Evolutionary conservation across 1,139 yeast species (phyloP), one percentile per base, ranked within the genome.

Genomic region (Blastobotrys raffinosifermentans): DNA sequence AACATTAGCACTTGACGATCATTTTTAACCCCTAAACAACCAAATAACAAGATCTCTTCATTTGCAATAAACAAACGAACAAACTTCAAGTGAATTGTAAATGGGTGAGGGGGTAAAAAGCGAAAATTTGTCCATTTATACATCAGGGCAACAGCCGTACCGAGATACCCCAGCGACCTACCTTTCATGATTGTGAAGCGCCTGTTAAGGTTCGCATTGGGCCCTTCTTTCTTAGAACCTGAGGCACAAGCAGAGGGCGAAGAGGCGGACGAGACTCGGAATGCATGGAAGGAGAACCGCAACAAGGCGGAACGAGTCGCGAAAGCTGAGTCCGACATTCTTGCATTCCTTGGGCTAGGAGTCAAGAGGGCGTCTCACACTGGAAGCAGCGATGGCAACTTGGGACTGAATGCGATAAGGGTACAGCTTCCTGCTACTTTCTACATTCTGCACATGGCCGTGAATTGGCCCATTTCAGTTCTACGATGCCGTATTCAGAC

Each of bases 121-220:
- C n/a, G n/a, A n/a, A n/a, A n/a, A n/a, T n/a, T n/a, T n/a, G n/a
- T n/a, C n/a, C n/a, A n/a, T n/a, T n/a, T n/a, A n/a, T n/a, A n/a
- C n/a, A n/a, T n/a, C n/a, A n/a, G n/a, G n/a, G n/a, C n/a, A n/a
- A n/a, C n/a, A n/a, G n/a, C n/a, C n/a, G n/a, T n/a, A n/a, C n/a
- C n/a, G n/a, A n/a, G n/a, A n/a, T n/a, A n/a, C n/a, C n/a, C n/a
- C n/a, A n/a, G n/a, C n/a, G n/a, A n/a, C 21, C 31, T 18, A 29
- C 13, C 20, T 4, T 14, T 20, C 13, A 53, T 54, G 58, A 54
- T 54, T 5, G 41, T 48, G 9, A 51, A 53, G 23, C 42, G 55
- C 23, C 41, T 54, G 19, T 38, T 53, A 33, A 26, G 58, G 29
- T 47, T 53, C 34, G 56, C 55, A n/a, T 33, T 54, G 27, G 58